These are phyloP conservation scores for Pseudoneurospora amorphoporcata DNA, from an alignment of 495 filamentous ascomycete species.

Conservation along the genomic window DNA sequence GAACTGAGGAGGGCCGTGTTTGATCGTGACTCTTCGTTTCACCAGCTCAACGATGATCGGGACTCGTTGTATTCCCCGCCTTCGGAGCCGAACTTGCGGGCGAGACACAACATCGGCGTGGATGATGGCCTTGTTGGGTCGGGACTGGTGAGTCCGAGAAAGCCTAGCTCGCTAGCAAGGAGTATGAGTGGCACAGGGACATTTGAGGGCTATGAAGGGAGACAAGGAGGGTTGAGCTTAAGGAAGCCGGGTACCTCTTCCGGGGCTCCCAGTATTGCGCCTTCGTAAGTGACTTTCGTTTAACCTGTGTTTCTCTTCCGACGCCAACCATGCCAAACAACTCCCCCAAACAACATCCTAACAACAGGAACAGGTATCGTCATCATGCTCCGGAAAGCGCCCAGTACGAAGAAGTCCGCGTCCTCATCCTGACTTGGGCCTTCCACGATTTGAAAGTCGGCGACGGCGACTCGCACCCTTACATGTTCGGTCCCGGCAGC, in stretches of 20 bases:
- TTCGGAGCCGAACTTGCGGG: not conserved
- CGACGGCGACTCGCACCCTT: slow-evolving; percentile 1
- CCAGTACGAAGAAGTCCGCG: slow-evolving; percentile 19
- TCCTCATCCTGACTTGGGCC: slow-evolving; percentile 22
- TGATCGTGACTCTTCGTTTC: not conserved
- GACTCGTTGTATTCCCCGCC: not conserved
- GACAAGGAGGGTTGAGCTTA: not conserved
- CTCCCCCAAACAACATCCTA: slow-evolving; percentile 6
- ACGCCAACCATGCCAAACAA: not conserved
- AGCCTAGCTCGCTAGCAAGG: not conserved
- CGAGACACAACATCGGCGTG: not conserved
- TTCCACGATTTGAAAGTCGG: slow-evolving; percentile 22
- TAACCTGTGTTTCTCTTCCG: not conserved
- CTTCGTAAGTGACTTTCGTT: slow-evolving; percentile 7
- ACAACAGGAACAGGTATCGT: not conserved
- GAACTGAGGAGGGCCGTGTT: not conserved
- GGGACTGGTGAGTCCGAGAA: not conserved
- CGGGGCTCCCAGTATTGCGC: not conserved
- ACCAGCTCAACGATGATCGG: not conserved
- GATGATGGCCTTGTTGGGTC: not conserved
- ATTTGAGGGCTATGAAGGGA: not conserved
- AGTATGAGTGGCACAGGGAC: not conserved
- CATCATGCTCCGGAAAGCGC: not conserved
- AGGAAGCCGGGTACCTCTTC: not conserved
- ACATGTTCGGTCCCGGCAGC: slow-evolving; percentile 13